Evolutionary conservation across 805 yeast species (phyloP).

Genomic region (Wickerhamomyces mucosus): DNA sequence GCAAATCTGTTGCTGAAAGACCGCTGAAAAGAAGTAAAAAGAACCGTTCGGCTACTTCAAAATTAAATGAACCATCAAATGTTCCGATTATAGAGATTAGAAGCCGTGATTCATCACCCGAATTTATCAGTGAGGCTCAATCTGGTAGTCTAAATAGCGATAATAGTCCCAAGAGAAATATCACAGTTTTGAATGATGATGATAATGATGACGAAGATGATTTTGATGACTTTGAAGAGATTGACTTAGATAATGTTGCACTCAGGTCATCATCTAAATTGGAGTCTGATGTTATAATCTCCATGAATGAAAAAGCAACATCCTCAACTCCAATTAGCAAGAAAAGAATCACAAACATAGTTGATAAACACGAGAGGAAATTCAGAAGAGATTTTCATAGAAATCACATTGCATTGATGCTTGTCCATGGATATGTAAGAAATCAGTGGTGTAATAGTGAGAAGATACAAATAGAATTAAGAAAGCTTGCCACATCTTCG

Average conservation of each 20-base stretch:
- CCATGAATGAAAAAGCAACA: conserved; percentile 9
- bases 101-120: too few species aligned
- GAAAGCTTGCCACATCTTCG: conserved; percentile 36
- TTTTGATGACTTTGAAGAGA: conserved; percentile 18
- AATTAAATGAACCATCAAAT: too few species aligned
- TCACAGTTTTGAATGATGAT: neutral
- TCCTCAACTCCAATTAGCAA: conserved; percentile 17
- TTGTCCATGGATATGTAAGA: conserved; percentile 57
- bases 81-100: too few species aligned
- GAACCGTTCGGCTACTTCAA: conserved; percentile 1
- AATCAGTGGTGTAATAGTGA: conserved; percentile 66
- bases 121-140: too few species aligned
- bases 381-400: conserved; percentile 49
- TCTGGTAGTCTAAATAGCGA: too few species aligned
- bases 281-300: conserved; percentile 10
- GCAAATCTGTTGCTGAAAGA: conserved; percentile 1
- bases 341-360: conserved; percentile 22
- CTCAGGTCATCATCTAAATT: conserved; percentile 13
- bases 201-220: conserved; percentile 24
- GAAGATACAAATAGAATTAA: conserved; percentile 30
- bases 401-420: conserved; percentile 45
- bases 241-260: conserved; percentile 14
- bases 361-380: conserved; percentile 46
- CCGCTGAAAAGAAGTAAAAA: conserved; percentile 13
- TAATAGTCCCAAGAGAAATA: neutral